A percentile compares a stretch with the other conserved stretches of the same genome.
Conservation (phyloP, 148 eudicot species). For the Nepenthes gracilis region DNA sequence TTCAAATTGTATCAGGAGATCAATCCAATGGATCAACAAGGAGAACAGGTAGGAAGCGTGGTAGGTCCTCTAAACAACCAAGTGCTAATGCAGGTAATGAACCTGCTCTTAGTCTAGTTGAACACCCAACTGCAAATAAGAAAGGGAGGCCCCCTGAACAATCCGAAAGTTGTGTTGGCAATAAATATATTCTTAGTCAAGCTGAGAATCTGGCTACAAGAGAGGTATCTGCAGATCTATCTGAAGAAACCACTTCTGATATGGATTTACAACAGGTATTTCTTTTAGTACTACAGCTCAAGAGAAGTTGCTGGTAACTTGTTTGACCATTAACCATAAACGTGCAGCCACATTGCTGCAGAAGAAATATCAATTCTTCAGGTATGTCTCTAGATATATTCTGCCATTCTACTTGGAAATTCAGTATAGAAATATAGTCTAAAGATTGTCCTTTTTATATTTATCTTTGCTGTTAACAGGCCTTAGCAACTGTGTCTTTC, state of each 20-base stretch:
- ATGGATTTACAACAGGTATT: constrained; percentile 4
- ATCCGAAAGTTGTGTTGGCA: neutral
- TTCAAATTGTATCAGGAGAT: constrained; percentile 21
- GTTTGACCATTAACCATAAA: neutral
- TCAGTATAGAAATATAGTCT: neutral
- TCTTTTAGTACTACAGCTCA: neutral
- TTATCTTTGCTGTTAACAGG: constrained; percentile 17
- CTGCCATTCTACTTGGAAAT: constrained; percentile 4
- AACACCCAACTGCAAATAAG: constrained; percentile 7
- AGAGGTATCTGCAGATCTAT: neutral
- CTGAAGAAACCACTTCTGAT: neutral
- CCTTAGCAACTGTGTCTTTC: constrained; percentile 47
- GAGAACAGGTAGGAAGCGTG: constrained; percentile 41
- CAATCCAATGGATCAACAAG: constrained; percentile 7
- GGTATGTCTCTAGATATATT: constrained; percentile 26
- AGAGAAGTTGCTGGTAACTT: neutral
- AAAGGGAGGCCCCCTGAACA: constrained; percentile 2
- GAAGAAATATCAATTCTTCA: constrained; percentile 25
- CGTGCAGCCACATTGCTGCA: constrained; percentile 60
- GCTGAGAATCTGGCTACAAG: neutral
- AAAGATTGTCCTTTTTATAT: neutral
- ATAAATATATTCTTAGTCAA: neutral
- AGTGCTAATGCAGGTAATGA: constrained; percentile 15
- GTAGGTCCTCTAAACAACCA: constrained; percentile 18
- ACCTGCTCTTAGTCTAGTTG: constrained; percentile 7